Evolutionary conservation across 345 rosid genomes (phyloP).

Genomic region (Moricandia arvensis): DNA sequence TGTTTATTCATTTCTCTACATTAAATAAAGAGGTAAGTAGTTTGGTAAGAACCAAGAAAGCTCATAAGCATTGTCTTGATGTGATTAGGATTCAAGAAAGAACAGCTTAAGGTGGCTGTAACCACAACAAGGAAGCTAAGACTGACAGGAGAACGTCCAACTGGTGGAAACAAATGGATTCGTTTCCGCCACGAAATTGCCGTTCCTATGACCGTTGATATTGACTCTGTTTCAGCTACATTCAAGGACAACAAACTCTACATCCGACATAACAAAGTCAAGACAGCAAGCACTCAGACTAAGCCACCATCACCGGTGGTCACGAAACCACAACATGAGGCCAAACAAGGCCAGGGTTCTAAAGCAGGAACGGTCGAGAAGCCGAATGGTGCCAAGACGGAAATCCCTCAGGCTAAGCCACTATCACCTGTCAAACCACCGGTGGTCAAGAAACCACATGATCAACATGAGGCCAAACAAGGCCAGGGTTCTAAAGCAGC

Average conservation of each 20-base stretch:
- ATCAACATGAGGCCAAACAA: slow-evolving; percentile 18
- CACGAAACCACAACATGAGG: slow-evolving; percentile 19
- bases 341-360: slow-evolving; percentile 13
- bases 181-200: slow-evolving; percentile 36
- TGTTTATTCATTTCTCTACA: not conserved
- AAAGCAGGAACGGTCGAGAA: slow-evolving; percentile 22
- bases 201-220: slow-evolving; percentile 28
- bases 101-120: slow-evolving; percentile 35
- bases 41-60: not conserved
- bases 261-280: slow-evolving; percentile 31
- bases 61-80: slow-evolving; percentile 17
- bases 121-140: slow-evolving; percentile 36
- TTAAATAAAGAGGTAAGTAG: not conserved
- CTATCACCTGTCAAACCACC: slow-evolving; percentile 24
- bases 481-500: slow-evolving; percentile 16
- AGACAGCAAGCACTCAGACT: slow-evolving; percentile 25
- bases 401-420: not conserved
- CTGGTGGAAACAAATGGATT: slow-evolving; percentile 40
- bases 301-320: slow-evolving; percentile 26
- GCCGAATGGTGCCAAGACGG: not conserved
- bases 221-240: slow-evolving; percentile 34
- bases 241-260: slow-evolving; percentile 42
- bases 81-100: slow-evolving; percentile 40
- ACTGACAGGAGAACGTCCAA: slow-evolving; percentile 38
- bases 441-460: slow-evolving; percentile 16